Base-by-base conservation (phyloP, 2,329 filamentous ascomycete species). In the Cladosporium sphaerospermum region DNA sequence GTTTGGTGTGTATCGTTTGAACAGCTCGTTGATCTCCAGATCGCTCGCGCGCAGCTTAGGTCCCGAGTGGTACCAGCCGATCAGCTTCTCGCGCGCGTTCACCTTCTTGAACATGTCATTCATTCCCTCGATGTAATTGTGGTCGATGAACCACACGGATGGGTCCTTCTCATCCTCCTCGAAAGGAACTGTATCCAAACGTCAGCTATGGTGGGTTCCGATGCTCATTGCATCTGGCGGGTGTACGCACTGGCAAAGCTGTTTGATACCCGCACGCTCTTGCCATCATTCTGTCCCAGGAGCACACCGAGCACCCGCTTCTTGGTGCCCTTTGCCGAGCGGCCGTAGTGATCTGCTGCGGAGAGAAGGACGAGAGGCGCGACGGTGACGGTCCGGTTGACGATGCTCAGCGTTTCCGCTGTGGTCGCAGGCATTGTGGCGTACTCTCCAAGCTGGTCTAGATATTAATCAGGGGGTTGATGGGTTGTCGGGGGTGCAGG, bases 31-130 rank as follows among this genome's bases (percentile, higher is more conserved):
- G 85, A 99, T 96, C 76, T 97, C 89, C 62, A 99, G 77, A 78
- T 99, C 93, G 43, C 93, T 96, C 53, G 91, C 92, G 69, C 93
- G 85, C 67, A 99, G 80, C 79, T 97, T 99, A 37, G 93, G 93
- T 40, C 93, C 93, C 16, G 93, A 95, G 75, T 99, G 93, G 74
- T 99, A 99, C 93, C 93, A 99, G 68, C 93, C 93, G 80, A 99
- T 95, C 71, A 99, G 81, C 83, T 97, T 97, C 78, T 99, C 93
- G 59, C 89, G 81, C 57, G 93, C 93, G 77, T 99, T 99, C 79
- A 99, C 91, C 77, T 97, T 97, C 80, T 99, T 99, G 82, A 99
- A 99, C 93, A 99, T 99, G 73, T 97, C 93, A 76, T 93, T 95
- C 93, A 99, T 99, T 64, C 86, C 89, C 75, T 99, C 93, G 72